phyloP scores from a whole-genome alignment of 768 basidiomycete species.

The Collybia mongolica region DNA sequence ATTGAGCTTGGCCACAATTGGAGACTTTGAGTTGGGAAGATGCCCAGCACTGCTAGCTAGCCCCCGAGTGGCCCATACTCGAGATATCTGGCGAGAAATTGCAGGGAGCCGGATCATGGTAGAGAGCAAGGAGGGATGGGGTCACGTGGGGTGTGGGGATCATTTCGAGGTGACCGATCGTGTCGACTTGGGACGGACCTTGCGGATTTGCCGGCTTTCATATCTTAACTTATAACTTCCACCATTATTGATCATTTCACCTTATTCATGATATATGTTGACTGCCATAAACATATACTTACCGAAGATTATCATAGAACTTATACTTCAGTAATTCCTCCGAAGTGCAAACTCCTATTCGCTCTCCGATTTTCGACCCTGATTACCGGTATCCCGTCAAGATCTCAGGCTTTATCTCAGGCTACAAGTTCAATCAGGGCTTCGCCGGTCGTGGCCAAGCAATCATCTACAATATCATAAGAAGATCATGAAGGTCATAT shows the following conservation, averaged over 20 bases:
- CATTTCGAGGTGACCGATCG: not conserved
- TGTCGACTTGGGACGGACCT: conserved; percentile 8
- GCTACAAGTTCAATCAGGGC: too few relatives aligned
- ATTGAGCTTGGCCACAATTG: conserved; percentile 64
- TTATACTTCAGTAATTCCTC: not conserved
- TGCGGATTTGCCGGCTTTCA: not conserved
- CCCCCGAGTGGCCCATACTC: conserved; percentile 13
- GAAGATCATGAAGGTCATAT: conserved; percentile 2
- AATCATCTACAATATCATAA: conserved; percentile 1
- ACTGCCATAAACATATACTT: too few relatives aligned
- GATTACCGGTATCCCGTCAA: not conserved
- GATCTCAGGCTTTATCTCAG: too few relatives aligned
- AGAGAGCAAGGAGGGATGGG: conserved; percentile 9
- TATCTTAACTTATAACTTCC: not conserved
- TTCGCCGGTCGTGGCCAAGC: conserved; percentile 1
- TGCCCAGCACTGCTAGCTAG: conserved; percentile 20
- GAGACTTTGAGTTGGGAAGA: conserved; percentile 48
- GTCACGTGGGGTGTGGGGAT: conserved; percentile 17
- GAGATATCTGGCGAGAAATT: conserved; percentile 18
- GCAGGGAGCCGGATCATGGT: conserved; percentile 25
- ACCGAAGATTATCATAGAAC: too few relatives aligned
- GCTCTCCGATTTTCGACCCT: not conserved
- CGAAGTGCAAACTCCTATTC: not conserved
- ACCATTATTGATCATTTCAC: not conserved
- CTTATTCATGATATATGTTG: too few relatives aligned